Conservation (phyloP, 495 filamentous ascomycete genomes). For the Aspergillus conjunctus region DNA sequence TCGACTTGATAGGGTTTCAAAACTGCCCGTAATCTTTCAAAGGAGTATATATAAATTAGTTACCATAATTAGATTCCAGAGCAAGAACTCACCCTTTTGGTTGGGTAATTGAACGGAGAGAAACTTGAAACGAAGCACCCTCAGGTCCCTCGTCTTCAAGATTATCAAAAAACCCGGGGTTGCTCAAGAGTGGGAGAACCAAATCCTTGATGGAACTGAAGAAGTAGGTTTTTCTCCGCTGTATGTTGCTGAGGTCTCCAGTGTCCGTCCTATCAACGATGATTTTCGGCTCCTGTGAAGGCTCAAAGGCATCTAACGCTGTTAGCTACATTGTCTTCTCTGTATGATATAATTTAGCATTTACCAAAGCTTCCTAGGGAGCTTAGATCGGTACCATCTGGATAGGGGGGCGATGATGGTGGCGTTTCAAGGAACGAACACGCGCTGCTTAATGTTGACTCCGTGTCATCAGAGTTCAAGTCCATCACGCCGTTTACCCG, state of each 20-base stretch:
- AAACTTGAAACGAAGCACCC: not conserved
- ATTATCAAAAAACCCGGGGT: too few relatives aligned
- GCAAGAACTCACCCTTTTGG: conserved; percentile 44
- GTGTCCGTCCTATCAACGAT: too few relatives aligned
- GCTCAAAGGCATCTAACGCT: too few relatives aligned
- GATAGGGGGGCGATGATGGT: not conserved
- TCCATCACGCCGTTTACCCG: not conserved
- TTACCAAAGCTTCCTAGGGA: conserved; percentile 1
- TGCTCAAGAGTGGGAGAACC: too few relatives aligned
- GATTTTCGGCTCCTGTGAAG: too few relatives aligned
- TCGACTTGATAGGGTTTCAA: conserved; percentile 68
- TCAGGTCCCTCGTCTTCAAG: too few relatives aligned
- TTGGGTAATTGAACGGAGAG: not conserved
- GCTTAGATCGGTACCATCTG: not conserved
- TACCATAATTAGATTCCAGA: not conserved
- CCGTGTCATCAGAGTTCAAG: not conserved
- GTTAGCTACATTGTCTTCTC: too few relatives aligned
- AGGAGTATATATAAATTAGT: not conserved
- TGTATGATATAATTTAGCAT: not conserved
- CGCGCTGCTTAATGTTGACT: not conserved
- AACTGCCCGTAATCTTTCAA: conserved; percentile 36
- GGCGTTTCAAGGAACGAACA: not conserved
- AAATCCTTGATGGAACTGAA: too few relatives aligned
- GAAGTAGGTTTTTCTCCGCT: too few relatives aligned
- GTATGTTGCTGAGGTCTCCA: too few relatives aligned